Base-by-base conservation (phyloP, 805 yeast species). In the Saturnispora halmiae region DNA sequence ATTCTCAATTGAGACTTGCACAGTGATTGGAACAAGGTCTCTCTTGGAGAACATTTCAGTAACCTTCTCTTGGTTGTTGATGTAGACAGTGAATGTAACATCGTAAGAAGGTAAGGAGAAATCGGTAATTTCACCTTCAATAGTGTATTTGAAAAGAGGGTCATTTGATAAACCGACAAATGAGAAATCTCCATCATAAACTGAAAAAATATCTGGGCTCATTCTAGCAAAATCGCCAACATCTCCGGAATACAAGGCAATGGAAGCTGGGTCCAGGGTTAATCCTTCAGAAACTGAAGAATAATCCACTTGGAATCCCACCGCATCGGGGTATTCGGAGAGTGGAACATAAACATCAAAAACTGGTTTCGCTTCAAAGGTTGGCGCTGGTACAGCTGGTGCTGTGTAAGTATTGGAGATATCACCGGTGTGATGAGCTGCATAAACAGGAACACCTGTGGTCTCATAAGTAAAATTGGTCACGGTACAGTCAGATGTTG, bases 291-390 rank as follows among this genome's bases (percentile, higher is more conserved):
- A 36, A 11, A 35, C 19, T 4, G 31, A 22, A 6, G 36, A 20
- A 3, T 43, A 11, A 4, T 18, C 26, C 13, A 48, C 38, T 22
- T 27, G 30, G 6, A 51, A 39, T 3, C 46, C 46, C 13, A 42
- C 18, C 6, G 40, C 36, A 16, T 36, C 19, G n/a, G 31, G 33
- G 19, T 36, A 42, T 3, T 18, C 6, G 10, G 22, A 16, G 19
- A 46, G 41, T 11, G 56, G 56, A 31, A 52, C 38, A 32, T 25
- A 47, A 13, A 52, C 22, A 3, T 38, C 39, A 42, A 48, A 49
- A 9, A 38, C 44, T 27, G 53, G 55, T 25, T 37, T 14, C 2
- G 42, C 41, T 21, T 40, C 39, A 26, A 18, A 35, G 42, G 49
- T 46, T 4, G 28, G 31, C 27, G 36, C 37, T 20, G 46, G 42